Conservation (phyloP, 257 asterid species). For the Solanum sitiens region DNA sequence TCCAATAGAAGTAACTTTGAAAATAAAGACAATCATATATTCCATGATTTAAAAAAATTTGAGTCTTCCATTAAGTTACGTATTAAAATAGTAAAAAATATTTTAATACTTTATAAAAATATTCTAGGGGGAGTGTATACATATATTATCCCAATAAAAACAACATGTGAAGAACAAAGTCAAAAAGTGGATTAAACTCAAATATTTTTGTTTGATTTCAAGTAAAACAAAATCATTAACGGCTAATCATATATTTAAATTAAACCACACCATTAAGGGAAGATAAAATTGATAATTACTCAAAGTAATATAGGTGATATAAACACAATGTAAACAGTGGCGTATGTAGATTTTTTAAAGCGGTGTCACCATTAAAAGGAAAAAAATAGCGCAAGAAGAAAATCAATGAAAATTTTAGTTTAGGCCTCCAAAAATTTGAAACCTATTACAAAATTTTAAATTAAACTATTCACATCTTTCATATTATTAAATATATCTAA, state of each 20-base stretch:
- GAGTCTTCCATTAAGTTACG: not conserved
- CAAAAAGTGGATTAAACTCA: not conserved
- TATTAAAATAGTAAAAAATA: not conserved
- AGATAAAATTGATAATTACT: not conserved
- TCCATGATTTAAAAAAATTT: not conserved
- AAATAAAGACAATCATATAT: not conserved
- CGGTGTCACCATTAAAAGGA: too few species aligned
- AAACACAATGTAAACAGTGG: not conserved
- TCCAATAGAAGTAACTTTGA: not conserved
- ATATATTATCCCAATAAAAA: not conserved
- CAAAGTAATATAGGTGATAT: not conserved
- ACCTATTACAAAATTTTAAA: too few species aligned
- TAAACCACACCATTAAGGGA: not conserved
- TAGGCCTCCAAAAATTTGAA: too few species aligned
- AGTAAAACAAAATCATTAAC: not conserved
- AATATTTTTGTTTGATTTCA: too few species aligned
- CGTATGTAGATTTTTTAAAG: too few species aligned
- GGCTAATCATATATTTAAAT: not conserved
- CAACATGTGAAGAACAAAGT: not conserved
- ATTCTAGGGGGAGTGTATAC: not conserved
- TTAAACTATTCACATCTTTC: too few species aligned
- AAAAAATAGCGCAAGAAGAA: too few species aligned
- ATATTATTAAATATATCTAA: too few species aligned
- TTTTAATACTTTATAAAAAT: not conserved
- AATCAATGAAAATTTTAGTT: too few species aligned